These are phyloP conservation scores for Claviceps purpurea DNA, from an alignment of 2,329 filamentous ascomycete genomes.

Conservation along the genomic window DNA sequence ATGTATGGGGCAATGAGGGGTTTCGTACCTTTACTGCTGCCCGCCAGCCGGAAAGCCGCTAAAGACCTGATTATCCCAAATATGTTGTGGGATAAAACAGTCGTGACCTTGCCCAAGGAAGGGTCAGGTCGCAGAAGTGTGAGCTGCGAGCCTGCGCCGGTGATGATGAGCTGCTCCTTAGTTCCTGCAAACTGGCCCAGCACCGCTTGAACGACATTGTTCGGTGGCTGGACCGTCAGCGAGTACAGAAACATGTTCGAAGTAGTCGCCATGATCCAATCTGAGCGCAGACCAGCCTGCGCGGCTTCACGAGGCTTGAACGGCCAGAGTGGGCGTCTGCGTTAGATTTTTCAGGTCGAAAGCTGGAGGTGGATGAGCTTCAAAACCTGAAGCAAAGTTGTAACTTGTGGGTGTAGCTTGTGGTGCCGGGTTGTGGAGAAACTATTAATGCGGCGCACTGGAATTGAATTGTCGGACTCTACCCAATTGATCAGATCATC, in stretches of 20 bases:
- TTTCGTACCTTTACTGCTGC: conserved; percentile 76
- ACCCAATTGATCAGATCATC: neutral
- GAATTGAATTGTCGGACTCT: conserved; percentile 11
- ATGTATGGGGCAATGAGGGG: conserved; percentile 26
- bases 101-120: conserved; percentile 71
- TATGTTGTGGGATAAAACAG: conserved; percentile 79
- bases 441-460: conserved; percentile 22
- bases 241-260: conserved; percentile 99
- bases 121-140: conserved; percentile 79
- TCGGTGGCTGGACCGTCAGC: conserved; percentile 85
- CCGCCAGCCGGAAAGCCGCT: conserved; percentile 80
- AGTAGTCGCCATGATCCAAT: conserved; percentile 75
- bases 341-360: conserved; percentile 4
- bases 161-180: conserved; percentile 95
- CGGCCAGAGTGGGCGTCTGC: conserved; percentile 13
- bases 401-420: neutral
- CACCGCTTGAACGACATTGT: conserved; percentile 78
- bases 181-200: conserved; percentile 92
- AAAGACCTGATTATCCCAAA: conserved; percentile 91
- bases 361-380: conserved; percentile 13
- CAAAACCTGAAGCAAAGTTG: conserved; percentile 15
- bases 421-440: conserved; percentile 17
- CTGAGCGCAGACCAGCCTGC: conserved; percentile 37
- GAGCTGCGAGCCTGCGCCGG: conserved; percentile 80
- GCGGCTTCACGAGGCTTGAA: conserved; percentile 24